These are phyloP conservation scores for Perilla frutescens DNA, from an alignment of 257 asterid species.

Conservation along the genomic window DNA sequence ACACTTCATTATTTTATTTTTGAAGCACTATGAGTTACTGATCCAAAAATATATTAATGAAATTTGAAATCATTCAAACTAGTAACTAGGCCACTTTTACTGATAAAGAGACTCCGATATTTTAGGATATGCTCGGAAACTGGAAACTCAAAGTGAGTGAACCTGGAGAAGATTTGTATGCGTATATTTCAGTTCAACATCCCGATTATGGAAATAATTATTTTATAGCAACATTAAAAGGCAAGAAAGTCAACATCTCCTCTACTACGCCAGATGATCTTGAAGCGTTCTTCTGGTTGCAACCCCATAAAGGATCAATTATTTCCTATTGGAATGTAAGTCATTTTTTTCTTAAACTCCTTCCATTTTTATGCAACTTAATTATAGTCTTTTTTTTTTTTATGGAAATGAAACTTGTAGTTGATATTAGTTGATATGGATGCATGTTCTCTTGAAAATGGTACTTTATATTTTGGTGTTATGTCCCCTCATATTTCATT, in stretches of 20 bases:
- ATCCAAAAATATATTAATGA: too few species aligned
- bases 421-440: not conserved
- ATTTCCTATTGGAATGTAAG: conserved; percentile 76
- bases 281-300: conserved; percentile 64
- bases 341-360: not conserved
- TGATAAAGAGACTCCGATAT: too few species aligned
- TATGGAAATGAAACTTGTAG: too few species aligned
- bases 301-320: conserved; percentile 67
- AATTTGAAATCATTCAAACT: too few species aligned
- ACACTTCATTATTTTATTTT: not conserved
- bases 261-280: conserved; percentile 40
- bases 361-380: not conserved
- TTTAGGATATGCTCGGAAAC: conserved; percentile 68
- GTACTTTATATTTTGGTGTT: too few species aligned
- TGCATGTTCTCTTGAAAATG: too few species aligned
- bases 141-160: conserved; percentile 58
- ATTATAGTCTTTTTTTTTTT: not conserved
- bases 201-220: conserved; percentile 59
- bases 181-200: conserved; percentile 57
- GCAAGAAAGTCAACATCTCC: conserved; percentile 46
- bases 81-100: too few species aligned
- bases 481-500: too few species aligned
- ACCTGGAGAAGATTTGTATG: conserved; percentile 55
- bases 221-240: conserved; percentile 64
- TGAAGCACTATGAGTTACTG: too few species aligned